Conservation (phyloP, 768 basidiomycete species). For the Naganishia randhawae region DNA sequence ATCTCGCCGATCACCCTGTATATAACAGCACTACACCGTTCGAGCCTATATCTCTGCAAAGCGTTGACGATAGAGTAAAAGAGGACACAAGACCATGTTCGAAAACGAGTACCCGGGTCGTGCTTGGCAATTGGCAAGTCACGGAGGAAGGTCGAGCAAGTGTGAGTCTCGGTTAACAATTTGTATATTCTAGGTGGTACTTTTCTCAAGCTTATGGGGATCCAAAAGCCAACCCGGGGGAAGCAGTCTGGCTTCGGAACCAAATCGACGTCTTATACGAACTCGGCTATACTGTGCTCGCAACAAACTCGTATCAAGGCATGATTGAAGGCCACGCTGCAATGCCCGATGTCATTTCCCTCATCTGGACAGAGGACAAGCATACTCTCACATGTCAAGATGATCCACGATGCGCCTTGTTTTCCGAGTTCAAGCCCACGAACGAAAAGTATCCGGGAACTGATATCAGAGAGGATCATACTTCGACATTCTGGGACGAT, state of each 20-base stretch:
- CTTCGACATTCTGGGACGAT: constrained; percentile 17
- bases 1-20: constrained; percentile 1
- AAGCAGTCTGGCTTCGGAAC: constrained; percentile 25
- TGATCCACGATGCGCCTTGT: constrained; percentile 44
- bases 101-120: constrained; percentile 24
- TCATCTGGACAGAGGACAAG: constrained; percentile 39
- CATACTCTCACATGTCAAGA: constrained; percentile 42
- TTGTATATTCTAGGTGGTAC: constrained; percentile 19
- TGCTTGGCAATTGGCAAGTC: constrained; percentile 25
- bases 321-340: constrained; percentile 43
- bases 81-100: constrained; percentile 24
- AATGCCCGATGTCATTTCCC: constrained; percentile 46
- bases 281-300: constrained; percentile 37
- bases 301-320: constrained; percentile 35
- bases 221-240: constrained; percentile 19
- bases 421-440: constrained; percentile 17
- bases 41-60: constrained; percentile 1
- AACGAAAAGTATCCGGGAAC: constrained; percentile 27
- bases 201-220: constrained; percentile 25
- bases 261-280: constrained; percentile 36
- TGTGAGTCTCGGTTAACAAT: neutral
- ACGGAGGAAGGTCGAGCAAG: too few relatives aligned
- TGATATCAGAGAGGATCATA: constrained; percentile 17
- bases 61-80: constrained; percentile 3
- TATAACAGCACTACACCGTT: constrained; percentile 1